Base-by-base conservation (phyloP, 169 alveolate genomes). In the Babesia ovis region DNA sequence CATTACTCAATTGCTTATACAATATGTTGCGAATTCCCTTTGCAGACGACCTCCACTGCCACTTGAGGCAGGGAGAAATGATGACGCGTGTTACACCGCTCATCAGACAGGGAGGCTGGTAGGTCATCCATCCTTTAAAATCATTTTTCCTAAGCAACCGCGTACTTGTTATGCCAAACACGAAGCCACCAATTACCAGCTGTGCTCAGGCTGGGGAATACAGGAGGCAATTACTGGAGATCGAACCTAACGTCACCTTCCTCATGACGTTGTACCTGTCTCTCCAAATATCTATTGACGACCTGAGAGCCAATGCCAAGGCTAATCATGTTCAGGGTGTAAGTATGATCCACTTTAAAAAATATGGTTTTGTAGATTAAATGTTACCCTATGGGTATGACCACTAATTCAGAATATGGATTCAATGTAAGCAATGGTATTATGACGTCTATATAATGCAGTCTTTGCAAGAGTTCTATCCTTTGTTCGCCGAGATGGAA, bases 1-100 rank as follows among this genome's bases (percentile, higher is more conserved):
- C 14, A 54, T 27, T 5, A 16, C 12, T 12, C 31, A 54, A 8
- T 54, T 46, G 14, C 43, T 29, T 6, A 4, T 29, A 14, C 41
- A 27, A 31, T 5, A 56, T 53, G 55, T 27, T 79, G 74, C 67
- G 58, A 20, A 22, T 79, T 57, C 68, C 66, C 29, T 79, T 43
- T 22, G 83, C 83, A 6, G 93, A 89, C 71, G 93, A 89, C 51
- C 87, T 89, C 69, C 93, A 89, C 68, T 80, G 91, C 69, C 93
- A 89, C 48, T 77, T 89, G 37, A 57, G 93, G 77, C 91, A 81
- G 68, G 83, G 84, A 1, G 84, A 72, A 23, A 12, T 71, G 56
- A 71, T 72, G 89, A 5, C 48, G 53, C 72, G 46, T 54, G 89
- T 81, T 27, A 73, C 70, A n/a, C 69, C 62, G 35, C 35, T 34